phyloP scores from a whole-genome alignment of 2,329 filamentous ascomycete species.

The Fonsecaea erecta region DNA sequence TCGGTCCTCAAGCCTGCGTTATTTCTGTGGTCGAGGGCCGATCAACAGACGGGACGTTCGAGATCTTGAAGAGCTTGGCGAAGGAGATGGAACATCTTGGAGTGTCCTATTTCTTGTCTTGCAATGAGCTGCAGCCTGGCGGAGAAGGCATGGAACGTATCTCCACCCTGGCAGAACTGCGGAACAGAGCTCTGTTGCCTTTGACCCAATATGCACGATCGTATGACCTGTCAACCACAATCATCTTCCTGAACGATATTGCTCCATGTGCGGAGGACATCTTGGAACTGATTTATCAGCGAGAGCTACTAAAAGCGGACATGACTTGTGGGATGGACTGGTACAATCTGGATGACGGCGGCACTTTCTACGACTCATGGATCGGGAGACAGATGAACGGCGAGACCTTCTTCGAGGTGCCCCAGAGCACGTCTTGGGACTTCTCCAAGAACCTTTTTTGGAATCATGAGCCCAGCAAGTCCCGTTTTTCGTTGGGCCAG shows the following conservation, averaged over 20 bases:
- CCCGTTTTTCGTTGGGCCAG: constrained; percentile 43
- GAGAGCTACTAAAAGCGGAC: constrained; percentile 52
- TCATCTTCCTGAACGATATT: constrained; percentile 62
- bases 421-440: constrained; percentile 56
- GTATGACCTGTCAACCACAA: constrained; percentile 47
- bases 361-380: constrained; percentile 64
- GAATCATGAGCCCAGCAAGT: constrained; percentile 49
- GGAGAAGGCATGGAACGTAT: constrained; percentile 51
- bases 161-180: constrained; percentile 54
- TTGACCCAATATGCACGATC: constrained; percentile 41
- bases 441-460: constrained; percentile 59
- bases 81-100: constrained; percentile 45
- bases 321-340: constrained; percentile 67
- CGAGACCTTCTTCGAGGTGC: constrained; percentile 61
- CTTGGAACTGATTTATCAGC: constrained; percentile 61
- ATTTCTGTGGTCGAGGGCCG: constrained; percentile 63
- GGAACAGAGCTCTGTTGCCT: constrained; percentile 59
- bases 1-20: constrained; percentile 57
- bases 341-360: constrained; percentile 49
- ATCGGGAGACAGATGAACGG: constrained; percentile 58
- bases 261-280: constrained; percentile 60
- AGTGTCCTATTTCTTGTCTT: constrained; percentile 35
- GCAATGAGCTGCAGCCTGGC: constrained; percentile 52
- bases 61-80: constrained; percentile 53
- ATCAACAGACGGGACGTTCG: constrained; percentile 60